These are phyloP conservation scores for Hyphopichia buzzinii DNA, from an alignment of 1,139 yeast genomes.

Conservation along the genomic window DNA sequence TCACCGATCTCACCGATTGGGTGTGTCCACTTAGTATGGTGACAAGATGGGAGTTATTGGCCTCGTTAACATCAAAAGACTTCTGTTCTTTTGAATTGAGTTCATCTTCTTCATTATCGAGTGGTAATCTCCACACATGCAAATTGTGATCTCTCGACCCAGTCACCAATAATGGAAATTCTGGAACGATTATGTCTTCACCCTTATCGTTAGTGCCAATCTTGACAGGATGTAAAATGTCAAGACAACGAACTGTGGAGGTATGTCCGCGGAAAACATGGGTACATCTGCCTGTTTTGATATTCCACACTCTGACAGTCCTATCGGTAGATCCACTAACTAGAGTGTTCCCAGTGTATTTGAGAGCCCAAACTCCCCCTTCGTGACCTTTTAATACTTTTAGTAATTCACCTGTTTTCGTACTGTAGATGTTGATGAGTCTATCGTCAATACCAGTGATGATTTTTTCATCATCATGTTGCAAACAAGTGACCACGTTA, in stretches of 20 bases:
- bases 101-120: conserved; percentile 41
- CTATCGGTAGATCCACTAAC: conserved; percentile 93
- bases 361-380: conserved; percentile 98
- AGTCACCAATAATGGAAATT: conserved; percentile 66
- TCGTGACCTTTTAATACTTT: conserved; percentile 82
- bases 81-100: conserved; percentile 28
- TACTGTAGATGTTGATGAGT: conserved; percentile 76
- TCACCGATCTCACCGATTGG: conserved; percentile 82
- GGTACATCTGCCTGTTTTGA: conserved; percentile 69
- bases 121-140: conserved; percentile 85
- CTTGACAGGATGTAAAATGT: conserved; percentile 67
- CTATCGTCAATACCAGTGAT: conserved; percentile 93
- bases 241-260: conserved; percentile 88
- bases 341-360: conserved; percentile 77
- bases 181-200: conserved; percentile 61
- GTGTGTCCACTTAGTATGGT: conserved; percentile 83
- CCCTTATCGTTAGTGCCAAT: conserved; percentile 62
- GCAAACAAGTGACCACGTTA: conserved; percentile 89
- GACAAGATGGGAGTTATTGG: conserved; percentile 67
- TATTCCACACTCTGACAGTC: conserved; percentile 86
- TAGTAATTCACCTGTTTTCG: conserved; percentile 68
- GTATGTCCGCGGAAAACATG: conserved; percentile 90
- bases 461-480: conserved; percentile 86
- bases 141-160: conserved; percentile 91
- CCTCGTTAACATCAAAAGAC: conserved; percentile 37